Evolutionary conservation across 345 rosid genomes (phyloP).

Genomic region (Ceriops decandra): DNA sequence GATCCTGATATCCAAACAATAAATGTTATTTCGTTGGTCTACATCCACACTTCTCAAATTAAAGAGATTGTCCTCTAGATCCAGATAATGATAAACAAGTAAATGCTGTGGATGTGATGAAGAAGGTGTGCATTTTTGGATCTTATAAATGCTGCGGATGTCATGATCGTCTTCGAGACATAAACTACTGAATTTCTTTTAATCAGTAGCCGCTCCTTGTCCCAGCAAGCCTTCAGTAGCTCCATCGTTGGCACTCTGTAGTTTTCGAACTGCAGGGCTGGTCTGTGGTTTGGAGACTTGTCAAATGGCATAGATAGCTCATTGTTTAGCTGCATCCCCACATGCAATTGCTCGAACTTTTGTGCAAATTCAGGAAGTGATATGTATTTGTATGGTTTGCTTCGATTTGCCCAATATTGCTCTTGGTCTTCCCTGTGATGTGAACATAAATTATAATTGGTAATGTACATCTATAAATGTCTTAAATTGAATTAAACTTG

Average conservation of each 20-base stretch:
- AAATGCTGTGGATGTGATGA: too few relatives aligned
- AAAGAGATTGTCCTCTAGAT: background rate
- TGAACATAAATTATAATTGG: background rate
- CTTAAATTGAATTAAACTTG: too few relatives aligned
- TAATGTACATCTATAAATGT: too few relatives aligned
- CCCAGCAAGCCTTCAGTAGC: constrained; percentile 68
- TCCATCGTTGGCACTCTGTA: constrained; percentile 55
- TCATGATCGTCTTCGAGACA: too few relatives aligned
- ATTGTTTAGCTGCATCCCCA: constrained; percentile 49
- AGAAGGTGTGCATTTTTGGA: constrained; percentile 45
- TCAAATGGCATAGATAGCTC: constrained; percentile 60
- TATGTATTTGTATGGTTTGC: constrained; percentile 57
- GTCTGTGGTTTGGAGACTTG: constrained; percentile 53
- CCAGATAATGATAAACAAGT: background rate
- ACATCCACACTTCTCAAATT: background rate
- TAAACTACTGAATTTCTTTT: constrained; percentile 61
- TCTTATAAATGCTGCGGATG: constrained; percentile 66
- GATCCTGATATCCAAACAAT: constrained; percentile 41
- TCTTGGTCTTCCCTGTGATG: constrained; percentile 70
- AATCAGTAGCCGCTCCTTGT: constrained; percentile 71
- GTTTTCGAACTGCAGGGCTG: constrained; percentile 59
- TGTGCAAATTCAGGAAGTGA: constrained; percentile 55
- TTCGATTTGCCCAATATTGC: constrained; percentile 69
- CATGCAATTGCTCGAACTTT: constrained; percentile 61
- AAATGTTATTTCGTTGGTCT: background rate